A percentile compares a stretch with the other conserved stretches of the same genome.
phyloP scores from a whole-genome alignment of 257 asterid species.

The Ilex asprella region DNA sequence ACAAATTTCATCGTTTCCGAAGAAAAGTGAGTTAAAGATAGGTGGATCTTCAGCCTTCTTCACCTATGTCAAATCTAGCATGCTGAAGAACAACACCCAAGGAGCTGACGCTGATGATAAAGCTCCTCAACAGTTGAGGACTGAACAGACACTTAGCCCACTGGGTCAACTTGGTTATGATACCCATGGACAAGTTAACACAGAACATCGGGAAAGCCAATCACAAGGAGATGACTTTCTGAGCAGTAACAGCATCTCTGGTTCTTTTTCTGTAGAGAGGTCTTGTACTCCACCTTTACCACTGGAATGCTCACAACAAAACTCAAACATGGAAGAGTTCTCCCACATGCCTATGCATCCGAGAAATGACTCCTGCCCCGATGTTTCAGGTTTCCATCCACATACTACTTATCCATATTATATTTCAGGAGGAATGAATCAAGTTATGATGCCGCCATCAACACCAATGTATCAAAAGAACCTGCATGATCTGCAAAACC shows the following conservation, averaged over 20 bases:
- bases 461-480: conserved; percentile 38
- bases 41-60: conserved; percentile 95
- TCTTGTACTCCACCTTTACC: conserved; percentile 54
- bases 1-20: conserved; percentile 41
- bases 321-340: conserved; percentile 33
- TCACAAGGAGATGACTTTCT: conserved; percentile 38
- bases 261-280: conserved; percentile 42
- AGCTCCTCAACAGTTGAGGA: conserved; percentile 21
- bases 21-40: conserved; percentile 66
- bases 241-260: conserved; percentile 35
- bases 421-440: conserved; percentile 62
- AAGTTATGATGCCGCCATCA: conserved; percentile 45
- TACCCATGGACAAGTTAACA: conserved; percentile 24
- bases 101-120: conserved; percentile 26
- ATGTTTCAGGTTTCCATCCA: conserved; percentile 34
- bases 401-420: conserved; percentile 55
- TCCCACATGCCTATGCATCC: conserved; percentile 35
- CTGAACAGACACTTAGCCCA: conserved; percentile 21
- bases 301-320: conserved; percentile 40
- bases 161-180: conserved; percentile 24
- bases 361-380: conserved; percentile 38
- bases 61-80: conserved; percentile 73
- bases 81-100: conserved; percentile 36
- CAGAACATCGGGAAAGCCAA: conserved; percentile 24
- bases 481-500: conserved; percentile 42